Base-by-base conservation (phyloP, 352 stramenopile species). In the Phytophthora pini region DNA sequence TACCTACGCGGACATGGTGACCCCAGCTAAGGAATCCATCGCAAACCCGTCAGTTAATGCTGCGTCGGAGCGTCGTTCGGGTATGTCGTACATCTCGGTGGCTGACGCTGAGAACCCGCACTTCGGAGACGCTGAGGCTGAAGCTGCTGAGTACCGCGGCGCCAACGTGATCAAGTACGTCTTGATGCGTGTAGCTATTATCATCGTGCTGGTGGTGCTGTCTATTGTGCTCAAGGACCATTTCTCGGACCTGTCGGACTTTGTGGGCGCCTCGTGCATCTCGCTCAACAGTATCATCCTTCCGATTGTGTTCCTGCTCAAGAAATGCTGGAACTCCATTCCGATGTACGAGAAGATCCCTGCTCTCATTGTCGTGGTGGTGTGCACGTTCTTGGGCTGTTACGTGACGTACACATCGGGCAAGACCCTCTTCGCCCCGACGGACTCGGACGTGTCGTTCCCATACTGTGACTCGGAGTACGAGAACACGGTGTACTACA, bases 281-380 rank as follows among this genome's bases (percentile, higher is more conserved):
- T 73, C 77, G 5, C 55, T 82, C 12, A 78, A 77, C 72, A 87
- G 77, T 65, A 85, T 87, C 31, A 79, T 87, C 39, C 57, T 88
- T 26, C 80, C 80, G 11, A 79, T 81, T 9, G 44, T 76, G 5
- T 69, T 84, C 63, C 80, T 84, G 68, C 56, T 89, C 15, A 81
- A 82, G 58, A 82, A 80, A 59, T 65, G 72, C 32, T 84, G 75
- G 76, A 54, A 40, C 5, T 63, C 51, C n/a, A 57, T 87, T 11
- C 54, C 66, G 13, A 55, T 79, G 34, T 67, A 70, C 15, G 74
- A 85, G 59, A 79, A 85, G 59, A 71, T 81, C 50, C 63, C 64
- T 0, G 61, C 53, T 36, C 49, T 68, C 12, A 15, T 76, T 11
- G 65, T 78, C 40, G 46, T 82, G 6, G 50, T 77, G 0, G 63